phyloP scores from a whole-genome alignment of 1,139 yeast genomes.

The Magnusiomyces clavatus region DNA sequence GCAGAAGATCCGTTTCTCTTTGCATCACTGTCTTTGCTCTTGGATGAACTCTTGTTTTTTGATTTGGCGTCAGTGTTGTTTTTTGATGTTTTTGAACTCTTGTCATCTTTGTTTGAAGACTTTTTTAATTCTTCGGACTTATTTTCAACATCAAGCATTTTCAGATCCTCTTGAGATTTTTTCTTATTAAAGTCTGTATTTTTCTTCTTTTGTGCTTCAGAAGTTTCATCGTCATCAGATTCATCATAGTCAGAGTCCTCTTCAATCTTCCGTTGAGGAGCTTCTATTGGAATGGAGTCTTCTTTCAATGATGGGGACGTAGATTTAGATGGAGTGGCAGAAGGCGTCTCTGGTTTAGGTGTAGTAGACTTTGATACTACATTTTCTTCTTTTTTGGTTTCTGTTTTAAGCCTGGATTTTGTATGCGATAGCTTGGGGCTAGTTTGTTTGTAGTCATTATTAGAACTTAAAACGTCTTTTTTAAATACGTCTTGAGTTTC shows the following conservation, averaged over 20 bases:
- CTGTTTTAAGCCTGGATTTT: too few relatives aligned
- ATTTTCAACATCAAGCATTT: not conserved
- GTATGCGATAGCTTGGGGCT: not conserved
- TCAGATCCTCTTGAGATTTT: slow-evolving; percentile 43
- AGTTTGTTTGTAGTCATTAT: not conserved
- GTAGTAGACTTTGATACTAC: not conserved
- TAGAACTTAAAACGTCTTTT: not conserved
- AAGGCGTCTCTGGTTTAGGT: slow-evolving; percentile 9
- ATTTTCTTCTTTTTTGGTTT: not conserved
- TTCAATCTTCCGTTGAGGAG: slow-evolving; percentile 67
- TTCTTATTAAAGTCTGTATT: slow-evolving; percentile 83
- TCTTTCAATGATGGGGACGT: slow-evolving; percentile 14
- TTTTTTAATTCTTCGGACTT: not conserved
- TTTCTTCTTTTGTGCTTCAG: slow-evolving; percentile 50
- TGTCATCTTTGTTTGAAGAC: not conserved
- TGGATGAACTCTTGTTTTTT: not conserved
- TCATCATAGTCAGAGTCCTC: slow-evolving; percentile 85
- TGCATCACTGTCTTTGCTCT: too few relatives aligned
- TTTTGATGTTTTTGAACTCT: not conserved
- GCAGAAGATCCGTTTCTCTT: not conserved
- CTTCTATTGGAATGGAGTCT: slow-evolving; percentile 39
- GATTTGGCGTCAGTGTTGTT: not conserved
- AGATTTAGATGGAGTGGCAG: slow-evolving; percentile 5
- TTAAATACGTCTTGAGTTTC: not conserved
- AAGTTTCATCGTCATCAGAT: slow-evolving; percentile 33